These are phyloP conservation scores for Aspergillus latus DNA, from an alignment of 2,329 filamentous ascomycete species.

Conservation along the genomic window DNA sequence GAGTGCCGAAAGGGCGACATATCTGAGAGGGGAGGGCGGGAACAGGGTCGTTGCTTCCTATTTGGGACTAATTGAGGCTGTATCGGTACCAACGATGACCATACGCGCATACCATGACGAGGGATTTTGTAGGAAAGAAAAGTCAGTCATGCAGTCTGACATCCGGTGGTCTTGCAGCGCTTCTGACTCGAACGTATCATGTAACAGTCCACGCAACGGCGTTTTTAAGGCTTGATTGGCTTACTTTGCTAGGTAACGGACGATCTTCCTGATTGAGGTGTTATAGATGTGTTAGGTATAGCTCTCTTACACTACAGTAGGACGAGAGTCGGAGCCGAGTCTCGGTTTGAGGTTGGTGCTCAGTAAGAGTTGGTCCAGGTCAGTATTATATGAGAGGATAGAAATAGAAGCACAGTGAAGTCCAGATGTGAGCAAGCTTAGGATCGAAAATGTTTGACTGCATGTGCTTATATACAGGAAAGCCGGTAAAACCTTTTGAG, in stretches of 20 bases:
- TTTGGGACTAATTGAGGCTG: slow-evolving; percentile 1
- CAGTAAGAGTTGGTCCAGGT: no score
- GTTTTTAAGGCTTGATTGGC: not conserved
- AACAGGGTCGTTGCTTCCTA: slow-evolving; percentile 6
- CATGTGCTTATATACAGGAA: not conserved
- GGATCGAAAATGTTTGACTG: not conserved
- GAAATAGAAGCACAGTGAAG: not conserved
- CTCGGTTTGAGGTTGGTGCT: no score
- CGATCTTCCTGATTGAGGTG: not conserved
- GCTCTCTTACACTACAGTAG: not conserved
- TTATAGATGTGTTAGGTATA: not conserved
- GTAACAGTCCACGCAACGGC: not conserved
- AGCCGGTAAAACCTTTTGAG: not conserved
- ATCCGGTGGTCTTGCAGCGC: not conserved
- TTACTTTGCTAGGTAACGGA: not conserved
- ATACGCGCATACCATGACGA: not conserved
- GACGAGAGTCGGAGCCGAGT: no score
- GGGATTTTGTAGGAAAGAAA: not conserved
- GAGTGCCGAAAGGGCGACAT: not conserved
- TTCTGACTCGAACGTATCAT: not conserved
- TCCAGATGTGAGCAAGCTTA: no score
- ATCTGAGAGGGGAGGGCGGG: not conserved
- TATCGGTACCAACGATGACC: not conserved
- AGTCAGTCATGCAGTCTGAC: not conserved
- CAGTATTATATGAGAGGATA: no score